Base-by-base conservation (phyloP, 768 basidiomycete species). In the Neoboletus brunneissimus region DNA sequence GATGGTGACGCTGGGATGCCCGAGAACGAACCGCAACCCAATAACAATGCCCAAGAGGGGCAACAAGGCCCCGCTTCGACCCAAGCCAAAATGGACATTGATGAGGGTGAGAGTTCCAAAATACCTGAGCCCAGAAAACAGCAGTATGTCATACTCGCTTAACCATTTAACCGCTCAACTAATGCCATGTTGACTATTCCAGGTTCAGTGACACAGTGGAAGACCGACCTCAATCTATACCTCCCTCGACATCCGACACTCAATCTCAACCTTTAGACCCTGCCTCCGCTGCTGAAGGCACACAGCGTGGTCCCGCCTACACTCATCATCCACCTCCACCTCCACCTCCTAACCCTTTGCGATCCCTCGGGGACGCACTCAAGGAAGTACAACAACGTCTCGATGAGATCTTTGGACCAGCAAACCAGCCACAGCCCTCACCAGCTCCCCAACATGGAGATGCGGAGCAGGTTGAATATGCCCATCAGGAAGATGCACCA, bases 361-460 rank as follows among this genome's bases (percentile, higher is more conserved):
- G 93, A 48, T 89, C 84, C 60, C 83, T 94, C 3, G 94, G 94
- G 31, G 94, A 97, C 64, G 81, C 89, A 0, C 70, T 91, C 50
- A 83, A 88, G 61, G 88, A 95, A 63, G 88, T 95, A 52, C 85
- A 81, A 48, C 84, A 88, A 57, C 85, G 87, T n/a, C 84, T 93
- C 60, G 85, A 94, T 55, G 88, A 92, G 56, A 96, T 98, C 57
- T 73, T 88, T 53, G 76, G 78, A 54, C 69, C 73, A 12, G 67
- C 70, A 0, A 75, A 81, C 52, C 68, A 67, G 34, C 46, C 59
- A 18, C 64, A 68, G 9, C 58, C 69, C 31, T 68, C 72, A 3
- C 72, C 69, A 49, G 58, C 66, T 20, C 75, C 76, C 41, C 75
- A 80, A 37, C 68, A 73, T 0, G 71, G 66, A 11, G 70, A 72